Evolutionary conservation across 2,329 filamentous ascomycete genomes (phyloP).

Genomic region (Fusarium albidum): DNA sequence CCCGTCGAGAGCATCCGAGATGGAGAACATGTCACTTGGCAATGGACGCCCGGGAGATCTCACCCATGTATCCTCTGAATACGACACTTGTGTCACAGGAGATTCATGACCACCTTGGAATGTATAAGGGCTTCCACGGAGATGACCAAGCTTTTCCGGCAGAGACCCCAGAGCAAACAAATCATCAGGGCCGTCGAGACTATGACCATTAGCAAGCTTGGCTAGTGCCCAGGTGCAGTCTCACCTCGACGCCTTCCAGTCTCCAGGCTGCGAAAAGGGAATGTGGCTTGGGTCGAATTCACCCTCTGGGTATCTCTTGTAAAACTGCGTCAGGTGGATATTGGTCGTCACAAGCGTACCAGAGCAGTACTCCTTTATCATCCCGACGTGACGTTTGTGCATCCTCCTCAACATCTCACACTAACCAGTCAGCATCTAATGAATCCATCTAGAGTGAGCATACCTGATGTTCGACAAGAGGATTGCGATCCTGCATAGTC

Average conservation of each 20-base stretch:
- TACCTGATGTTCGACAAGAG: slow-evolving; percentile 14
- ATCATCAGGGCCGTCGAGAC: slow-evolving; percentile 19
- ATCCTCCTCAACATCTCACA: slow-evolving; percentile 21
- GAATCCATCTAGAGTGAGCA: background rate
- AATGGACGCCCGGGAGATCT: no score
- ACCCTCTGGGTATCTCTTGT: slow-evolving; percentile 20
- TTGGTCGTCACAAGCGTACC: slow-evolving; percentile 18
- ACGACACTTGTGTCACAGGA: no score
- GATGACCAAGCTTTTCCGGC: background rate
- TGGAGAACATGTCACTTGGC: background rate
- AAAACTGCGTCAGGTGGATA: slow-evolving; percentile 22
- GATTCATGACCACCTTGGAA: background rate
- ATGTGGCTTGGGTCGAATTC: slow-evolving; percentile 20
- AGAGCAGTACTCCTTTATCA: slow-evolving; percentile 17
- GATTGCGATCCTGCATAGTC: slow-evolving; percentile 6
- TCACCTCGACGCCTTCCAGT: slow-evolving; percentile 19
- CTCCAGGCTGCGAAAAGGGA: slow-evolving; percentile 5
- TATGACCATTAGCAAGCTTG: background rate
- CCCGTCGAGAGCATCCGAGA: slow-evolving; percentile 4
- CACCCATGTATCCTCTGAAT: background rate
- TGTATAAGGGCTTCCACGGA: slow-evolving; percentile 14
- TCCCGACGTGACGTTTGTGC: slow-evolving; percentile 13
- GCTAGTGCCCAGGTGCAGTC: background rate
- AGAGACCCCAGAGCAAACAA: slow-evolving; percentile 11
- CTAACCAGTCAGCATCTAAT: background rate